Evolutionary conservation across 192 early-diverging fungal species (phyloP), one percentile per base, ranked within the genome.

Genomic region (Coemansia sp.): DNA sequence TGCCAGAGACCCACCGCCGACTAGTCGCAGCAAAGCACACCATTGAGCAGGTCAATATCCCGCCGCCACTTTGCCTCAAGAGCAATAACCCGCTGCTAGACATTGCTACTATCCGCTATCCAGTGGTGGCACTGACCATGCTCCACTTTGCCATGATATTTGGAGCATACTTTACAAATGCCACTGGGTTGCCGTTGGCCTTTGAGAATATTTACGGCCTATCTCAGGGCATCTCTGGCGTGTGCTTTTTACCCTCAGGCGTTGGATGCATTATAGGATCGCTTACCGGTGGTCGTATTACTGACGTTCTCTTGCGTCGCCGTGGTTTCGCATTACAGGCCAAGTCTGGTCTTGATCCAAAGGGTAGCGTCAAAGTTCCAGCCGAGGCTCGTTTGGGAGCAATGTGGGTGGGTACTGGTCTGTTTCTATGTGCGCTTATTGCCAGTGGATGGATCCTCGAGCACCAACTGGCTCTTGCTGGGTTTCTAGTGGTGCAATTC

Each of bases 1-100:
- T 89, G 62, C 87, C 89, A 16, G 90, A 91, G 70, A 91, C 90
- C 0, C 79, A 83, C 20, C 78, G 85, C 33, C 61, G 72, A 13
- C 66, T 78, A 8, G 78, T 86, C 13, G 40, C 81, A 5, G 50
- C 47, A n/a, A 72, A 65, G 36, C 40, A 78, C 44, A 12, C 8
- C 10, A 83, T 86, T 12, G 75, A 74, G 50, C 78, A 69, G 9
- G 65, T 79, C n/a, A 74, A 74, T 29, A 74, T 81, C 11, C 80
- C 85, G 53, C 67, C 52, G 27, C 47, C 7, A 2, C 52, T 77
- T 11, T 43, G 58, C 9, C 12, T 77, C 8, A 76, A 69, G 39
- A 49, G 68, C 18, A 85, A 78, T 58, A 85, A 85, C 63, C 83
- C 83, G 46, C 44, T 85, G 29, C 53, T 70, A 22, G 75, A 77